Percentiles rank a stretch among this genome's conserved stretches.
These are phyloP conservation scores for Boeremia exigua DNA, from an alignment of 2,329 filamentous ascomycete species.

Conservation along the genomic window DNA sequence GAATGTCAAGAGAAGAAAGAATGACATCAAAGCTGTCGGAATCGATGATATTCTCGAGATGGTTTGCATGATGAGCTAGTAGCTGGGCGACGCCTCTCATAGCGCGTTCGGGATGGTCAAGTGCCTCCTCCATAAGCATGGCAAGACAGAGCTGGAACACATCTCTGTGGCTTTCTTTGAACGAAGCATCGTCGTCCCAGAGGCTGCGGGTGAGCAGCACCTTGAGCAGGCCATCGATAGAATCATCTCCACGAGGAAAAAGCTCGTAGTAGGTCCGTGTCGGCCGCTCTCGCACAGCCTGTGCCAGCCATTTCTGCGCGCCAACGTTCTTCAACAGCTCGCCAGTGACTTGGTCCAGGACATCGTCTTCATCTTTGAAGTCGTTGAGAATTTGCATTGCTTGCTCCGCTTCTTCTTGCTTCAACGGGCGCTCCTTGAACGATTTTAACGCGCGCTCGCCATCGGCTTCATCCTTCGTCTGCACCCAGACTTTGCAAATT, in stretches of 20 bases:
- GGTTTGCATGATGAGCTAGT: constrained; percentile 60
- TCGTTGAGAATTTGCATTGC: constrained; percentile 52
- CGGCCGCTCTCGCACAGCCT: constrained; percentile 45
- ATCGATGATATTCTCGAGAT: constrained; percentile 69
- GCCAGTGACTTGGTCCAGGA: constrained; percentile 50
- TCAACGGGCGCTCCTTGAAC: constrained; percentile 39
- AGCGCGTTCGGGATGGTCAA: constrained; percentile 70
- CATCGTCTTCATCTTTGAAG: constrained; percentile 49
- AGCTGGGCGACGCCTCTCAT: constrained; percentile 67
- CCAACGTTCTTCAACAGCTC: constrained; percentile 44
- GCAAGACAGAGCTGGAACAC: constrained; percentile 80
- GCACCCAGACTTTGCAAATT: constrained; percentile 46
- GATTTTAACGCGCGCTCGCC: constrained; percentile 48
- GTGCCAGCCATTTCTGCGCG: constrained; percentile 50
- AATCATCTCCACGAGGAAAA: constrained; percentile 54
- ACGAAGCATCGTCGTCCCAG: constrained; percentile 52
- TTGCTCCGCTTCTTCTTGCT: constrained; percentile 47
- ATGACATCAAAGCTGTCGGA: constrained; percentile 82
- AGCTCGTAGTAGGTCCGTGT: constrained; percentile 53
- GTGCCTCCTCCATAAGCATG: constrained; percentile 86
- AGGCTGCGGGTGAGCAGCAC: constrained; percentile 50
- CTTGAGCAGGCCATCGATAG: constrained; percentile 52
- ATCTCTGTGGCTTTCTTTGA: constrained; percentile 59
- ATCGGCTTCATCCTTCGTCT: constrained; percentile 45
- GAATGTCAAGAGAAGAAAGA: constrained; percentile 83